phyloP scores from a whole-genome alignment of 73 alveolate species.

The Paramecium biaurelia region DNA sequence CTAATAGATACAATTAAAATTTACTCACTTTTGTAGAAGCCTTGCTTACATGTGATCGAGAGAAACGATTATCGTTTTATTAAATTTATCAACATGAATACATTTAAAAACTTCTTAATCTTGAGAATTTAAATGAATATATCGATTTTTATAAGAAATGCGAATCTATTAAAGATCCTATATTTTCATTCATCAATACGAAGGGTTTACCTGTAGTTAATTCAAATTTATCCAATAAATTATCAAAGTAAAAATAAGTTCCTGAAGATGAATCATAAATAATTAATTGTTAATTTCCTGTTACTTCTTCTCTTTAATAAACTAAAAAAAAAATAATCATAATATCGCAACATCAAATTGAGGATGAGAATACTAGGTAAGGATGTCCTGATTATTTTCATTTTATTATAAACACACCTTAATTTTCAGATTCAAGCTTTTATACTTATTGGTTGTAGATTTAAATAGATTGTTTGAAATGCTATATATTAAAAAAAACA shows the following conservation, averaged over 20 bases:
- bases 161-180: background rate
- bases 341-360: no score
- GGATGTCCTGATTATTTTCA: background rate
- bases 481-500: background rate
- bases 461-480: background rate
- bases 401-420: background rate
- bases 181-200: no score
- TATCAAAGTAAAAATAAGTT: no score
- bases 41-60: background rate
- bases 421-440: background rate
- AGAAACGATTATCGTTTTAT: background rate
- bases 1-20: background rate
- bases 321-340: no score
- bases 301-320: no score
- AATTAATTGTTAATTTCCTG: no score
- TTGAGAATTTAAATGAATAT: background rate
- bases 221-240: no score
- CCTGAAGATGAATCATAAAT: no score
- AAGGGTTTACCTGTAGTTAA: background rate
- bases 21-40: background rate
- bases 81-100: background rate
- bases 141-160: background rate
- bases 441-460: background rate
- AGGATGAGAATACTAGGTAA: no score
- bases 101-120: background rate